A percentile compares a stretch with the other conserved stretches of the same genome.
These are phyloP conservation scores for Aristolochia fimbriata DNA, from an alignment of 164 flowering plant genomes.

Conservation along the genomic window DNA sequence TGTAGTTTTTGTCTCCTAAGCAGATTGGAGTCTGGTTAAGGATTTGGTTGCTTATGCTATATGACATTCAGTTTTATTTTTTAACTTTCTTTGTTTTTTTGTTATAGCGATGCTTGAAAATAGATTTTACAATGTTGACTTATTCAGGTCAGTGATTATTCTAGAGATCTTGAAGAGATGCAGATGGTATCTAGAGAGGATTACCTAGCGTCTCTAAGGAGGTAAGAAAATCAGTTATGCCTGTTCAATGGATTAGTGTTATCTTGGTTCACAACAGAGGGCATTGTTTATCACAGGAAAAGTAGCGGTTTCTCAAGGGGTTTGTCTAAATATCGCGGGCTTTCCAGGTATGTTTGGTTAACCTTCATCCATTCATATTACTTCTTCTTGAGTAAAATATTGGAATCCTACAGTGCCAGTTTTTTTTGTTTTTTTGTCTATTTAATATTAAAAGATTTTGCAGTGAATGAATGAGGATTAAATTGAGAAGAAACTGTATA, in stretches of 20 bases:
- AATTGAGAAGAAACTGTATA: not conserved
- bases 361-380: too few relatives aligned
- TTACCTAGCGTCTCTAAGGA: slow-evolving; percentile 88
- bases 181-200: slow-evolving; percentile 91
- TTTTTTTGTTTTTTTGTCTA: too few relatives aligned
- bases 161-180: slow-evolving; percentile 98
- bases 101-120: not conserved
- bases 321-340: slow-evolving; percentile 74
- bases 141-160: slow-evolving; percentile 86
- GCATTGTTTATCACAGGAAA: slow-evolving; percentile 52
- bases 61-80: not conserved
- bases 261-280: slow-evolving; percentile 11
- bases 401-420: too few relatives aligned
- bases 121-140: not conserved
- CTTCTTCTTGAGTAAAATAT: too few relatives aligned
- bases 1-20: too few relatives aligned
- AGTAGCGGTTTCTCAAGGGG: slow-evolving; percentile 98
- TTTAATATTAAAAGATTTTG: too few relatives aligned
- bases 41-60: too few relatives aligned
- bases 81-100: not conserved
- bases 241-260: not conserved
- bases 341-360: slow-evolving; percentile 51
- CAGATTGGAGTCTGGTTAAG: too few relatives aligned
- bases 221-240: slow-evolving; percentile 31
- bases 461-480: too few relatives aligned